Evolutionary conservation across 768 basidiomycete genomes (phyloP).

Genomic region (Auriscalpium microsporum): DNA sequence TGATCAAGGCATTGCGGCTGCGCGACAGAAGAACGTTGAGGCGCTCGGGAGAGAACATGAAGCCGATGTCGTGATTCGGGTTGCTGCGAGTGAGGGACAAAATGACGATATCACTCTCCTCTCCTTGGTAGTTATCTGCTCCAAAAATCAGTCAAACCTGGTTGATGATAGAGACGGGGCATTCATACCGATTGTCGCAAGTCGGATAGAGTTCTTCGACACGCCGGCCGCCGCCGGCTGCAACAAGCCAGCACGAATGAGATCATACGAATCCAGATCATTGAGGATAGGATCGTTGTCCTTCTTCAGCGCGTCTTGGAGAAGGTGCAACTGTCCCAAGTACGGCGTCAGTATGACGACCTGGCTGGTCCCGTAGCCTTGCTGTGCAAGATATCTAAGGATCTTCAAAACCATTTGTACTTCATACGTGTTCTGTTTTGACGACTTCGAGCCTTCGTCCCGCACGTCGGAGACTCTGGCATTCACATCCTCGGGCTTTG

Average conservation of each 20-base stretch:
- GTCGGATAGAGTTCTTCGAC: conserved; percentile 38
- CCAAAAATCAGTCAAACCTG: neutral
- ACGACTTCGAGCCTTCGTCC: conserved; percentile 40
- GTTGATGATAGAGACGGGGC: neutral
- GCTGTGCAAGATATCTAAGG: conserved; percentile 54
- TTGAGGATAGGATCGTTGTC: conserved; percentile 51
- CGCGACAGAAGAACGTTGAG: conserved; percentile 66
- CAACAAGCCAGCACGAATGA: conserved; percentile 49
- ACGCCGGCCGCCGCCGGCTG: conserved; percentile 29
- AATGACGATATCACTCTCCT: conserved; percentile 64
- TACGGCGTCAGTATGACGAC: conserved; percentile 66
- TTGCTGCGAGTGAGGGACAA: conserved; percentile 57
- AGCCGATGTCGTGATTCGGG: conserved; percentile 46
- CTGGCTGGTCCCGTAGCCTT: conserved; percentile 54
- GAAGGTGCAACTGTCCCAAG: conserved; percentile 50
- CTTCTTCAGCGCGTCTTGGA: conserved; percentile 36
- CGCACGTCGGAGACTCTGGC: conserved; percentile 31
- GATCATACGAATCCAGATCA: conserved; percentile 53
- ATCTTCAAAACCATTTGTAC: conserved; percentile 59
- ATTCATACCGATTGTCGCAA: conserved; percentile 56
- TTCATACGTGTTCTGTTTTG: conserved; percentile 55
- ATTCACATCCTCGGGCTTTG: conserved; percentile 43
- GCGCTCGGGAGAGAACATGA: conserved; percentile 63
- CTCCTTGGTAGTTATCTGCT: conserved; percentile 72
- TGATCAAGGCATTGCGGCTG: conserved; percentile 53